Conservation (phyloP, 176 grass and related monocot genomes). For the Bolboschoenus planiculmis region DNA sequence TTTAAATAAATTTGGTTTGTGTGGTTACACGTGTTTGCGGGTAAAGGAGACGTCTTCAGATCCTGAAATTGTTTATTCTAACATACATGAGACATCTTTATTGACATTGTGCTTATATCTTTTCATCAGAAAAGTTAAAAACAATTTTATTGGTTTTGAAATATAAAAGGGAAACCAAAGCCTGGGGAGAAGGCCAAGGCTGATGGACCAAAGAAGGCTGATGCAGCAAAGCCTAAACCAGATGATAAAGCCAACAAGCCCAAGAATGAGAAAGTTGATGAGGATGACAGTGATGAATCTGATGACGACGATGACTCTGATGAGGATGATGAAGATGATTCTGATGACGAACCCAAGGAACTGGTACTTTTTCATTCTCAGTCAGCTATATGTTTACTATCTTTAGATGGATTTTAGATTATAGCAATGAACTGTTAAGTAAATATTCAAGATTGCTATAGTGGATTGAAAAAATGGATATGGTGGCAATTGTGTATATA, state of each 20-base stretch:
- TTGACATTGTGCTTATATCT: background rate
- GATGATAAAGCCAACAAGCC: conserved; percentile 17
- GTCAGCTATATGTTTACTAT: background rate
- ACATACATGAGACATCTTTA: conserved; percentile 3
- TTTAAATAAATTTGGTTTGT: background rate
- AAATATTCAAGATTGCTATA: background rate
- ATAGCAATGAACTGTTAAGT: background rate
- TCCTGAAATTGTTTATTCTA: conserved; percentile 9
- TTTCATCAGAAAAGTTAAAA: background rate
- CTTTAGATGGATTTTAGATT: background rate
- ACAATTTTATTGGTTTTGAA: background rate
- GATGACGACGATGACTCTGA: conserved; percentile 44
- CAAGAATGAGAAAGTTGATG: conserved; percentile 25
- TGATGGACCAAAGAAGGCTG: conserved; percentile 23
- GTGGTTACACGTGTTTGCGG: background rate
- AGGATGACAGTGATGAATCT: conserved; percentile 26
- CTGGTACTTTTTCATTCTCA: background rate
- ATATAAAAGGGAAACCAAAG: conserved; percentile 36
- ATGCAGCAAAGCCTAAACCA: conserved; percentile 28
- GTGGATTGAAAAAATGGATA: background rate
- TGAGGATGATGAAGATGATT: conserved; percentile 28
- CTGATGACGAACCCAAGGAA: conserved; percentile 10
- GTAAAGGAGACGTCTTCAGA: conserved; percentile 27
- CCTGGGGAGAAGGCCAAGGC: conserved; percentile 22
- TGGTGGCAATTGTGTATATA: background rate